Percentiles rank a stretch among this genome's conserved stretches.
These are phyloP conservation scores for Monilinia fructigena DNA, from an alignment of 2,329 filamentous ascomycete species.

Conservation along the genomic window DNA sequence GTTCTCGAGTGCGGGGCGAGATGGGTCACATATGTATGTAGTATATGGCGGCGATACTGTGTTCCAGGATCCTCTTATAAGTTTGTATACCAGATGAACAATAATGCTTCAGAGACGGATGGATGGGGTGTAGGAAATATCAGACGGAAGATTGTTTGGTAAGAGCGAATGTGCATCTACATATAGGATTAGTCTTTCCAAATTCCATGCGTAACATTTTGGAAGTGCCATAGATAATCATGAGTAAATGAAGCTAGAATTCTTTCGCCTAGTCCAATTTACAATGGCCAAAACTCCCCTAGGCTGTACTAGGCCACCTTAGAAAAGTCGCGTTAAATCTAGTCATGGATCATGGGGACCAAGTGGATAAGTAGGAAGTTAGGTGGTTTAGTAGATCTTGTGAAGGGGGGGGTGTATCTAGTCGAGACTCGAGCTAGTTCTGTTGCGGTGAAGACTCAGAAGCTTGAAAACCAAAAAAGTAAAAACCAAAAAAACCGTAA, in stretches of 20 bases:
- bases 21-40: not conserved
- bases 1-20: not conserved
- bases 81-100: not conserved
- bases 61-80: not conserved
- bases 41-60: not conserved
- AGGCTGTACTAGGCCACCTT: too few species aligned
- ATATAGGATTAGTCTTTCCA: not conserved
- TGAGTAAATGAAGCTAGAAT: not conserved
- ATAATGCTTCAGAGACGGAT: not conserved
- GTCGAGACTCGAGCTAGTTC: not conserved
- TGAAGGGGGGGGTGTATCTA: not conserved
- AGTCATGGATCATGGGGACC: not conserved
- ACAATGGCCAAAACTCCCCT: too few species aligned
- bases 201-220: not conserved
- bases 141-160: not conserved
- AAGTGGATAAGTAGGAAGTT: not conserved
- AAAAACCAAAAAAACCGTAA: not conserved
- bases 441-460: conserved; percentile 12
- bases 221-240: not conserved
- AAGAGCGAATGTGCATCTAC: not conserved
- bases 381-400: conserved; percentile 1
- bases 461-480: conserved; percentile 1
- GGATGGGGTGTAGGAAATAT: too few species aligned
- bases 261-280: not conserved
- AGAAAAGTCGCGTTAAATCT: not conserved